These are phyloP conservation scores for Dianthus caryophyllus DNA, from an alignment of 148 eudicot species.

Conservation along the genomic window DNA sequence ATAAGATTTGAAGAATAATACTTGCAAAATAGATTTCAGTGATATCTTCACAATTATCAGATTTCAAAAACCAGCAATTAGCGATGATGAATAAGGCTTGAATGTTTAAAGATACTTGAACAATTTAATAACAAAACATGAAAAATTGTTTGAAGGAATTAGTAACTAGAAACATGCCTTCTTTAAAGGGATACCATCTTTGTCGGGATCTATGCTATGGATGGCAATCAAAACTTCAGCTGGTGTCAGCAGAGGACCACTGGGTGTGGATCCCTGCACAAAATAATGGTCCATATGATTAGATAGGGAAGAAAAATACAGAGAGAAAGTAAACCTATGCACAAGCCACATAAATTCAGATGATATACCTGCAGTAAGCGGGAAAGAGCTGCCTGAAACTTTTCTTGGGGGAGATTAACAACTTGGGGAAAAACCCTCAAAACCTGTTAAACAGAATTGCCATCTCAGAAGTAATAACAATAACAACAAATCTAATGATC, in stretches of 20 bases:
- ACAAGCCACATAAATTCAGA: no score
- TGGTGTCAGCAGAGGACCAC: conserved; percentile 66
- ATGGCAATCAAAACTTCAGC: conserved; percentile 85
- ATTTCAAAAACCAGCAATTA: neutral
- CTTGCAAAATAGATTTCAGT: neutral
- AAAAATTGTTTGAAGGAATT: neutral
- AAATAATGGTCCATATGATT: neutral
- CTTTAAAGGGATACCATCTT: conserved; percentile 79
- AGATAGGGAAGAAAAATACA: neutral
- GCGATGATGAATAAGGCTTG: neutral
- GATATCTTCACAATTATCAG: neutral
- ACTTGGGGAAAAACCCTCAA: conserved; percentile 58
- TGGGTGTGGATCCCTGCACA: conserved; percentile 59
- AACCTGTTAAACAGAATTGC: conserved; percentile 41
- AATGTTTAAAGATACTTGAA: neutral
- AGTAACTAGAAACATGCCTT: conserved; percentile 45
- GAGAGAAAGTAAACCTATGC: neutral
- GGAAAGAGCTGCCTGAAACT: conserved; percentile 74
- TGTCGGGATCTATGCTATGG: conserved; percentile 91
- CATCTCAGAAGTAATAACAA: neutral
- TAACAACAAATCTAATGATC: neutral
- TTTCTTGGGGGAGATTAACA: conserved; percentile 72
- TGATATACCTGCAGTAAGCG: conserved; percentile 62
- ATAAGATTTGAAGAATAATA: neutral
- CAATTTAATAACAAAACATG: neutral